A percentile compares a stretch with the other conserved stretches of the same genome.
These are phyloP conservation scores for Sugiyamaella sp. DNA, from an alignment of 1,139 yeast genomes.

Conservation along the genomic window DNA sequence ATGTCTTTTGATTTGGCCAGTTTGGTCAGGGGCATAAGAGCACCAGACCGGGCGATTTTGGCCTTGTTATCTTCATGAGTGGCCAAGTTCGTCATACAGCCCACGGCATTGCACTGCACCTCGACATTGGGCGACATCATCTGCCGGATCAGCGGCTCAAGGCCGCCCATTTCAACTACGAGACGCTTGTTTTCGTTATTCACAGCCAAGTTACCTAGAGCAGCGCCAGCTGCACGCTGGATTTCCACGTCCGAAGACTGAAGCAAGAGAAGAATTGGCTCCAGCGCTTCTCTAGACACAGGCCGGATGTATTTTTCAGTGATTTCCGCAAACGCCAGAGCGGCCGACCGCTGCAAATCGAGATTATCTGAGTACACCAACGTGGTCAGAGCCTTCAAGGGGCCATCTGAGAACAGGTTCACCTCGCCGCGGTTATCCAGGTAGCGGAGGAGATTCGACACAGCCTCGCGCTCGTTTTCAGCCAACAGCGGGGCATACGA, in stretches of 20 bases:
- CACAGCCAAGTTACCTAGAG: slow-evolving; percentile 94
- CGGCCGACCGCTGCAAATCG: slow-evolving; percentile 95
- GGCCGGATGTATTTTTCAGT: slow-evolving; percentile 86
- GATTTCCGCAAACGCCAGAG: slow-evolving; percentile 96
- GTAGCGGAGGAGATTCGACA: slow-evolving; percentile 82
- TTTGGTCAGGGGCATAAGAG: slow-evolving; percentile 88
- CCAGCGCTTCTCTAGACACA: slow-evolving; percentile 87
- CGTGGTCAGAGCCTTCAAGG: slow-evolving; percentile 85
- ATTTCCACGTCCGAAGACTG: slow-evolving; percentile 92
- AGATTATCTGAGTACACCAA: slow-evolving; percentile 92
- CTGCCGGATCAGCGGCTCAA: slow-evolving; percentile 93
- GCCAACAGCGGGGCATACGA: slow-evolving; percentile 83
- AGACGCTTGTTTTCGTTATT: slow-evolving; percentile 90
- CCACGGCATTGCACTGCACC: slow-evolving; percentile 98
- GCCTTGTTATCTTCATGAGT: slow-evolving; percentile 98
- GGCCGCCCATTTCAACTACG: slow-evolving; percentile 97
- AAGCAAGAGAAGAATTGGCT: slow-evolving; percentile 84
- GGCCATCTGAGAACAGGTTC: slow-evolving; percentile 78
- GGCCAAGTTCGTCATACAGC: slow-evolving; percentile 96
- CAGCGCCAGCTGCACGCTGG: slow-evolving; percentile 98
- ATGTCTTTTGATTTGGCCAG: slow-evolving; percentile 92
- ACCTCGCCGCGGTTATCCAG: slow-evolving; percentile 74
- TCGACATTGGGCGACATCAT: slow-evolving; percentile 97
- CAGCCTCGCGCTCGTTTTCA: slow-evolving; percentile 97
- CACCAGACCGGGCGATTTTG: slow-evolving; percentile 96